Percentiles rank a stretch among this genome's conserved stretches.
Evolutionary conservation across 2,329 filamentous ascomycete species (phyloP).

Genomic region (Claviceps humidiphila): DNA sequence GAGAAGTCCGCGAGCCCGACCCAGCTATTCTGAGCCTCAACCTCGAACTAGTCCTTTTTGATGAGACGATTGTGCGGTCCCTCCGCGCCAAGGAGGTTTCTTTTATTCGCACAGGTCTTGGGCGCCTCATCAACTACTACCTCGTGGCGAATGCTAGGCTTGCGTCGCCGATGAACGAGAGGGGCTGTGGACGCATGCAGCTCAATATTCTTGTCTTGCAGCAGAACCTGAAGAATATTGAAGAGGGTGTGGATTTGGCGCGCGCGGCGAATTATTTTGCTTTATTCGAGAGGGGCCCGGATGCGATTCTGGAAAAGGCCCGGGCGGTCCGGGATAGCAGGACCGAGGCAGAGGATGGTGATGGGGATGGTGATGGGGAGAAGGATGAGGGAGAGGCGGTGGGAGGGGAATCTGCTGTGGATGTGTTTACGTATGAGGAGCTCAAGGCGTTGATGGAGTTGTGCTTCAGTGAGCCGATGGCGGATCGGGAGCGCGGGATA

Average conservation of each 20-base stretch:
- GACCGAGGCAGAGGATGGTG: conserved; percentile 13
- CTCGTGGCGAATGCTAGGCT: conserved; percentile 59
- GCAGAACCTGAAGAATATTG: conserved; percentile 92
- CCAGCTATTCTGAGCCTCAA: conserved; percentile 74
- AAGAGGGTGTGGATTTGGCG: conserved; percentile 51
- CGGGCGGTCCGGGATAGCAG: conserved; percentile 30
- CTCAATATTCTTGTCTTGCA: conserved; percentile 91
- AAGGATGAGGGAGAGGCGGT: too few relatives aligned
- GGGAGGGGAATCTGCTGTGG: conserved; percentile 14
- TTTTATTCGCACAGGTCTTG: conserved; percentile 67
- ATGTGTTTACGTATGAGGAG: conserved; percentile 51
- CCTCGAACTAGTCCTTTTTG: conserved; percentile 70
- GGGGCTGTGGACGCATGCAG: conserved; percentile 77
- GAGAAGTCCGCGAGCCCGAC: conserved; percentile 65
- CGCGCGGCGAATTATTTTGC: conserved; percentile 55
- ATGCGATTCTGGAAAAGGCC: conserved; percentile 50
- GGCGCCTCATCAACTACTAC: conserved; percentile 63
- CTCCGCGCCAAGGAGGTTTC: conserved; percentile 57
- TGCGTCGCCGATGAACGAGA: conserved; percentile 70
- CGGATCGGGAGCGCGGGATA: conserved; percentile 54
- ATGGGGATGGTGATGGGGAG: too few relatives aligned
- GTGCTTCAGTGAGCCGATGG: conserved; percentile 53
- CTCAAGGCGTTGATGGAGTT: conserved; percentile 52
- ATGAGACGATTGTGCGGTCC: conserved; percentile 64
- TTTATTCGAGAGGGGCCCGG: conserved; percentile 52